A percentile compares a stretch with the other conserved stretches of the same genome.
These are phyloP conservation scores for Parathielavia hyrcaniae DNA, from an alignment of 495 filamentous ascomycete genomes.

Conservation along the genomic window DNA sequence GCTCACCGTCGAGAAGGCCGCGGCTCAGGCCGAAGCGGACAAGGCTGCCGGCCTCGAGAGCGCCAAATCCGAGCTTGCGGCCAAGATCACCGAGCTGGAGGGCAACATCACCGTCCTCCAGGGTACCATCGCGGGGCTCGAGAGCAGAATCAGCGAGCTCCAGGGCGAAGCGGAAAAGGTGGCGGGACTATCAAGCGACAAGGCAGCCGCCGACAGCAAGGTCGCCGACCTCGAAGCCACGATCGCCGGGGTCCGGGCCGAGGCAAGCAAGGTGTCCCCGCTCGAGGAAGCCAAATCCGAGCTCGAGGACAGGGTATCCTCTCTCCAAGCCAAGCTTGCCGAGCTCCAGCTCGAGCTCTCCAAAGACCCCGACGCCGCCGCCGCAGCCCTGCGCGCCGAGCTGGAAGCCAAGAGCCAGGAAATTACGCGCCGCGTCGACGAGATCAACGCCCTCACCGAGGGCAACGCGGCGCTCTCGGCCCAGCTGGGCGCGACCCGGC, in stretches of 20 bases:
- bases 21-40: slow-evolving; percentile 27
- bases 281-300: slow-evolving; percentile 32
- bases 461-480: slow-evolving; percentile 24
- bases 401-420: slow-evolving; percentile 29
- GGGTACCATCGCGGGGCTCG: slow-evolving; percentile 23
- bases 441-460: slow-evolving; percentile 27
- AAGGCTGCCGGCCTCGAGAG: slow-evolving; percentile 24
- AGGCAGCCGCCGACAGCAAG: slow-evolving; percentile 26
- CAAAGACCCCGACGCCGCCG: slow-evolving; percentile 24
- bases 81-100: slow-evolving; percentile 26
- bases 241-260: slow-evolving; percentile 23
- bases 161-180: slow-evolving; percentile 29
- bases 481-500: slow-evolving; percentile 25
- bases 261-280: slow-evolving; percentile 31
- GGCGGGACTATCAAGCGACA: slow-evolving; percentile 23
- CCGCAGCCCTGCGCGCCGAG: slow-evolving; percentile 26
- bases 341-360: slow-evolving; percentile 26
- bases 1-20: slow-evolving; percentile 31
- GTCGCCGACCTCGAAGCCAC: slow-evolving; percentile 31
- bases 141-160: slow-evolving; percentile 22
- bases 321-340: slow-evolving; percentile 26
- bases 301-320: slow-evolving; percentile 22
- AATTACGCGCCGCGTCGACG: slow-evolving; percentile 25
- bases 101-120: slow-evolving; percentile 24
- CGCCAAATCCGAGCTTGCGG: slow-evolving; percentile 24